Base-by-base conservation (phyloP, 768 basidiomycete genomes). In the Suillus paluster region DNA sequence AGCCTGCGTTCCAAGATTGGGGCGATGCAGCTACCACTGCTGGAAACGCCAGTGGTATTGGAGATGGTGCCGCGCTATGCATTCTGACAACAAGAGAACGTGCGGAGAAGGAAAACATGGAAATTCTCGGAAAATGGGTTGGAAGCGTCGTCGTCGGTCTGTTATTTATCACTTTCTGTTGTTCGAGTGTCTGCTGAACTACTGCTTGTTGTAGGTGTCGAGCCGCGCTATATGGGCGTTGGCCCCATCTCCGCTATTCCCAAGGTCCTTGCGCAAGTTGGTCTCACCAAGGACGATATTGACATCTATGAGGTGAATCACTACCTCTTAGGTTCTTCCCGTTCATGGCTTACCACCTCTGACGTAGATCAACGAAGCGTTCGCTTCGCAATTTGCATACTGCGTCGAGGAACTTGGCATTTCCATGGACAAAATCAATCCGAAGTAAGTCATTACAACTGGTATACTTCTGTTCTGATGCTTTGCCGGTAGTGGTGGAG, bases 331-430 rank as follows among this genome's bases (percentile, higher is more conserved):
- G 7, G 27, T 48, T 9, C 4, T 38, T 49, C 50, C 17, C 19
- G 21, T 58, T 15, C 23, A 58, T 53, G 58, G 46, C 38, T 65
- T 45, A 65, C 21, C 17, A 46, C 3, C 15, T 27, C 52, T 39
- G 25, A 6, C 62, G 12, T 64, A 94, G 91, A 90, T 92, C 65
- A 94, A 94, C 60, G 91, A 95, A 75, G 95, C 95, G 1, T 97
- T 96, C 63, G 94, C 94, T 0, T 95, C 92, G 1, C 95, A 97
- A 71, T 96, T 94, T 63, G 92, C 91, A n/a, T 91, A 95, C 76
- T 95, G 92, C 57, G 87, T 96, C 9, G 90, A 96, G 68, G 80
- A 93, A 69, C 82, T 96, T 27, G 79, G 82, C 30, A 81, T 97
- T 49, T 86, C 89, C 2, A 86, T 91, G 19, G 84, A 87, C 67